Conservation (phyloP, 495 filamentous ascomycete genomes). For the Lasiosphaeris hirsuta region DNA sequence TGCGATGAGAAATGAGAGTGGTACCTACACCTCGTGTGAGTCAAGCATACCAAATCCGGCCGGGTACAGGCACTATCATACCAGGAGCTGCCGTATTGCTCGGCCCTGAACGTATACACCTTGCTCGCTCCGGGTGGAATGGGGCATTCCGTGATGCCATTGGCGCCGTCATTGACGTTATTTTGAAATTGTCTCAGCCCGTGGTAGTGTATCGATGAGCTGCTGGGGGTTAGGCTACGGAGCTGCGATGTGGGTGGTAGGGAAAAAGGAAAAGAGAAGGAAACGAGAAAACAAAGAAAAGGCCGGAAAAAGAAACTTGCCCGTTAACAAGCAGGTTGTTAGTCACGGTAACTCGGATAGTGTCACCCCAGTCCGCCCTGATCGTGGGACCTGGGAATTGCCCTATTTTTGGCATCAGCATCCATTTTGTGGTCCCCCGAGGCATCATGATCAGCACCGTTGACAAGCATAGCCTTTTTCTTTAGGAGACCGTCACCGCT, state of each 20-base stretch:
- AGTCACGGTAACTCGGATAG: conserved; percentile 7
- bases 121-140: conserved; percentile 44
- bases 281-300: too few species aligned
- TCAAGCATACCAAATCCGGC: too few species aligned
- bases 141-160: conserved; percentile 53
- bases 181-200: too few species aligned
- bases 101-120: conserved; percentile 47
- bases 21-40: conserved; percentile 7
- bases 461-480: conserved; percentile 13
- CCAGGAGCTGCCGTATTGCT: conserved; percentile 55
- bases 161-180: conserved; percentile 36
- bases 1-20: conserved; percentile 56
- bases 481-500: conserved; percentile 6
- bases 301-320: neutral
- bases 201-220: conserved; percentile 11
- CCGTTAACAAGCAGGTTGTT: conserved; percentile 6
- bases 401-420: neutral
- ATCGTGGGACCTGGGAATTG: conserved; percentile 1
- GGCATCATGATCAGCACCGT: neutral
- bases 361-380: conserved; percentile 6
- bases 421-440: too few species aligned
- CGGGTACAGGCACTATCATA: too few species aligned
- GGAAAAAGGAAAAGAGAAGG: too few species aligned
- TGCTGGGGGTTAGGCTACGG: neutral
- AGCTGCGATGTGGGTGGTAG: too few species aligned